Percentiles rank a stretch among this genome's conserved stretches.
Evolutionary conservation across 164 flowering plant species (phyloP).

Genomic region (Chimonanthus salicifolius): DNA sequence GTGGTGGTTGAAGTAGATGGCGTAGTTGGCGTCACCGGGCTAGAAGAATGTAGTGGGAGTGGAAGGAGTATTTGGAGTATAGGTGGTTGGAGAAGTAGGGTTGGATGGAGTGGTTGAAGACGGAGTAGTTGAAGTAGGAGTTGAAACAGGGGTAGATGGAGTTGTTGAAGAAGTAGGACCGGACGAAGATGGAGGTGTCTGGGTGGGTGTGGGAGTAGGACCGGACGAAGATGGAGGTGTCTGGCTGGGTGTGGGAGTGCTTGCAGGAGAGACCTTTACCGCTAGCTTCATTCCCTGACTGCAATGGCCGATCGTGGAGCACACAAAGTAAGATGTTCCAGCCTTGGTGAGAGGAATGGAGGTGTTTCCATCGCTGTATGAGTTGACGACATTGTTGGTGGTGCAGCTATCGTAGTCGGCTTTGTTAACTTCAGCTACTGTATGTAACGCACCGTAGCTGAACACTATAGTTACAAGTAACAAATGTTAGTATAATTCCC

Average conservation of each 20-base stretch:
- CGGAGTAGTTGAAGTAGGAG: not conserved
- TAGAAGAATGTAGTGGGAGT: not conserved
- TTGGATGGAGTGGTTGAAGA: conserved; percentile 11
- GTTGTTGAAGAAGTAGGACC: not conserved
- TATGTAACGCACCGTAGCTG: conserved; percentile 10
- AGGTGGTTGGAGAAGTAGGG: not conserved
- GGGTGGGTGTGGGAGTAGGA: not conserved
- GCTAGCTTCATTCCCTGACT: conserved; percentile 20
- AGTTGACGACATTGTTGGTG: conserved; percentile 10
- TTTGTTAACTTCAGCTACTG: conserved; percentile 12
- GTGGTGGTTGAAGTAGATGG: not conserved
- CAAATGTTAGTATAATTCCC: too few species aligned
- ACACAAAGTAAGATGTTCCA: conserved; percentile 17
- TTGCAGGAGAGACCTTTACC: conserved; percentile 5
- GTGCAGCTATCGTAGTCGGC: conserved; percentile 17
- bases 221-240: not conserved
- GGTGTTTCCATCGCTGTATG: conserved; percentile 7
- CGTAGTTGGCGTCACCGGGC: not conserved
- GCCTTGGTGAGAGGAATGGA: conserved; percentile 6
- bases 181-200: not conserved
- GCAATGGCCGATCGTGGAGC: conserved; percentile 16
- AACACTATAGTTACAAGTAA: conserved; percentile 8
- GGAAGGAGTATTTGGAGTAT: not conserved
- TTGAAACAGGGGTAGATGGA: not conserved
- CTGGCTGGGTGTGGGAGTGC: not conserved